Evolutionary conservation across 768 basidiomycete genomes (phyloP), one percentile per base, ranked within the genome.

Genomic region (Solioccasus polychromus): DNA sequence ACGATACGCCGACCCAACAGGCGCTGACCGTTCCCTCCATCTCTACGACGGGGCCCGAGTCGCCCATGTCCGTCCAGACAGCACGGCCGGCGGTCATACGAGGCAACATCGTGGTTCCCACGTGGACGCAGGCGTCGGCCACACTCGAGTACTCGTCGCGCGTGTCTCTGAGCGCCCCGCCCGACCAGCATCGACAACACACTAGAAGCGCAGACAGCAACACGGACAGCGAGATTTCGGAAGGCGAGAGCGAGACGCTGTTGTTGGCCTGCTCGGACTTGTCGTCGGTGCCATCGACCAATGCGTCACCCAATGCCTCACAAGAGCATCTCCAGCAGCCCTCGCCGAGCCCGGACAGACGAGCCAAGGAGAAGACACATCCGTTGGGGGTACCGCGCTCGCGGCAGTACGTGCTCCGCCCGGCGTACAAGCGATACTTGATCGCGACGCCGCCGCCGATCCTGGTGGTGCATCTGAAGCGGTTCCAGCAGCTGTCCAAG

Each of bases 371-470:
- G 67, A 67, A 42, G 49, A 59, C 8, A 75, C 80, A 54, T 29
- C 47, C 52, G 8, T 53, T 60, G 0, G 59, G 59, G 0, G 51
- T 74, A 3, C 69, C 72, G 14, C 70, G 65, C 28, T 66, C 68
- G 17, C 72, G 75, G 47, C 88, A 88, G 26, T 83, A 82, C 39
- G 74, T 95, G 37, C 76, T 88, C 68, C 81, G 90, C 2, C 76
- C 88, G 2, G 91, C 92, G 4, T 92, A 91, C 71, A 98, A 98
- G 67, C 88, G 94, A 11, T 98, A 96, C 67, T 82, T 98, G 48
- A 88, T 98, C 63, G 80, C 84, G 14, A 76, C 74, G 0, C 83
- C 88, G 2, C 94, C 94, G 0, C 90, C 92, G 0, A 77, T 96
- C 25, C 79, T 97, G 45, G 88, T 94, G 40, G 79, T 97, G 48